Percentiles rank a stretch among this genome's conserved stretches.
Conservation (phyloP, 2,329 filamentous ascomycete species). For the Fonsecaea monophora region DNA sequence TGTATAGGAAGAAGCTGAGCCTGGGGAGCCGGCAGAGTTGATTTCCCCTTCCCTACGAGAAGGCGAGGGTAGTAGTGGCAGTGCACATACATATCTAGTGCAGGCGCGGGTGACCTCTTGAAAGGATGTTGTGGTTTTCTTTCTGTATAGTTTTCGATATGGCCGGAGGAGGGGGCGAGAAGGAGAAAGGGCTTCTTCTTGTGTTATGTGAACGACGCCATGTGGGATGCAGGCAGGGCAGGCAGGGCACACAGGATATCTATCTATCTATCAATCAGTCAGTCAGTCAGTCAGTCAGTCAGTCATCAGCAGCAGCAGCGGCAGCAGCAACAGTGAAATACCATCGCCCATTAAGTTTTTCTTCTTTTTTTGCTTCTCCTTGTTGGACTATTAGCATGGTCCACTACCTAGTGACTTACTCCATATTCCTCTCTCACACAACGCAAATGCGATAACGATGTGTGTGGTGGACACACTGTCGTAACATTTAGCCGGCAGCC, state of each 20-base stretch:
- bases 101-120: neutral
- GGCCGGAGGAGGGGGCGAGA: neutral
- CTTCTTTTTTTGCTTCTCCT: neutral
- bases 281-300: too few relatives aligned
- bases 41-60: neutral
- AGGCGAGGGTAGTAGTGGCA: neutral
- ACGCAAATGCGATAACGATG: neutral
- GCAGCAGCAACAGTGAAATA: neutral
- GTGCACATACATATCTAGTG: neutral
- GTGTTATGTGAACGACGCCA: conserved; percentile 9
- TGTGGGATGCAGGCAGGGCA: conserved; percentile 1
- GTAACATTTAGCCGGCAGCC: conserved; percentile 26
- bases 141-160: neutral
- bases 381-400: too few relatives aligned
- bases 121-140: neutral
- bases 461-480: neutral
- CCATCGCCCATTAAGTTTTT: neutral
- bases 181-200: conserved; percentile 4
- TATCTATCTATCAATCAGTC: neutral
- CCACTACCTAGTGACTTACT: neutral
- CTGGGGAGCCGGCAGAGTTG: neutral
- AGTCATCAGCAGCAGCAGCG: conserved; percentile 6
- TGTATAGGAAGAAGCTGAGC: neutral
- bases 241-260: conserved; percentile 6
- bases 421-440: too few relatives aligned